Base-by-base conservation (phyloP, 2,329 filamentous ascomycete species). In the Ambrosiella xylebori region DNA sequence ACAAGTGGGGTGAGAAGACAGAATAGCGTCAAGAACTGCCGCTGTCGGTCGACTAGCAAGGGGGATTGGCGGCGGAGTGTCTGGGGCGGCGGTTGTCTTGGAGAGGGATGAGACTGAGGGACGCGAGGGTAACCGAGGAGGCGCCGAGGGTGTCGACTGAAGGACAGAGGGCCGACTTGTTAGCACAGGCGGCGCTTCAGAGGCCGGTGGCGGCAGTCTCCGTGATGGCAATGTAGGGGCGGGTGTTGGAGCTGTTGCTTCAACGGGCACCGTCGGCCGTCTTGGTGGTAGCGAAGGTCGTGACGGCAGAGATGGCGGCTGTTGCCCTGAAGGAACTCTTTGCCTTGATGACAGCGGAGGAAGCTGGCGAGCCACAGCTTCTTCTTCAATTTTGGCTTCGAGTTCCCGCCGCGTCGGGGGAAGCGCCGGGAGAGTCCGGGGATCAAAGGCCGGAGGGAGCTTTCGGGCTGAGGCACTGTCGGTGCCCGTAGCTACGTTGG, bases 351-450 rank as follows among this genome's bases (percentile, higher is more conserved):
- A 53, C 40, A 53, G 39, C 8, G n/a, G 41, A 7, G 47, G 58
- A 55, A 53, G 41, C 44, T 47, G 15, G 47, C 37, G 11, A 49
- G 58, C 37, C 7, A 38, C 50, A 75, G 76, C 19, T 77, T 67
- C 65, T 58, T 70, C 68, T 51, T 66, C 69, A 6, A 70, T 69
- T 61, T 71, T 70, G 2, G 74, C 73, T 60, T 83, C 79, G 1
- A 71, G 68, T 59, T 82, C 79, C 47, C 75, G 72, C 61, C 71
- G 73, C 1, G 75, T 73, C 0, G 79, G 79, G 0, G 80, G 80
- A 40, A 84, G 66, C 9, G 75, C 73, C 0, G 80, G 80, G 9
- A 84, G 69, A 54, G 74, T 77, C n/a, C 77, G 71, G 39, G 76
- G 71, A 56, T 80, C 78, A 53, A 79, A 72, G 0, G 74, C 66